These are phyloP conservation scores for Beta lomatogona DNA, from an alignment of 179 eudicot genomes.

Conservation along the genomic window DNA sequence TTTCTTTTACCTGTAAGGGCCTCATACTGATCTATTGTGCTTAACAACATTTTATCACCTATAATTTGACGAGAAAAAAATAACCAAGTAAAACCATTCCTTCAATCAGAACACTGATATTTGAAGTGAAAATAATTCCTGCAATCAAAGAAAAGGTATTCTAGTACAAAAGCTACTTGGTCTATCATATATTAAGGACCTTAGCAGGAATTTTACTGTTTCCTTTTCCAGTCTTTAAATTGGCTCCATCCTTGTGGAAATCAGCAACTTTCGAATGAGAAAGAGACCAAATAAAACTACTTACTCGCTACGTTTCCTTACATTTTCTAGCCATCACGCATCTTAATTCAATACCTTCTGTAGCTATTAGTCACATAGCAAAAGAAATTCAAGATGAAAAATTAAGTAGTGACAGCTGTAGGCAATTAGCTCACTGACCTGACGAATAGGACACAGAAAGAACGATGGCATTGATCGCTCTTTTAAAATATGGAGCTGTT, in stretches of 20 bases:
- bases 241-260: not conserved
- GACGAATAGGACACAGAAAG: constrained; percentile 76
- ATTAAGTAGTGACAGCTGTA: constrained; percentile 3
- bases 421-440: constrained; percentile 40
- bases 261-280: not conserved
- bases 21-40: not conserved
- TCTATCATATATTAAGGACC: too few relatives aligned
- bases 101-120: not conserved
- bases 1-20: not conserved
- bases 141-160: not conserved
- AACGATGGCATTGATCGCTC: constrained; percentile 69
- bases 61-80: too few relatives aligned
- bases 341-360: not conserved
- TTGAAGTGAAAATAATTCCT: not conserved
- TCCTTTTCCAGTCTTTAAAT: not conserved
- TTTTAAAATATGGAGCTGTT: constrained; percentile 60
- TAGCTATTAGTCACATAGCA: not conserved
- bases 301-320: not conserved
- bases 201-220: not conserved
- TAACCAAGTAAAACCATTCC: not conserved
- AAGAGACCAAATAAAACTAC: not conserved
- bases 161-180: not conserved
- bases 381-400: not conserved
- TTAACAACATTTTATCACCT: not conserved
- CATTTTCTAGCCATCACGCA: not conserved